phyloP scores from a whole-genome alignment of 345 rosid genomes.

The Lepidium africanum region DNA sequence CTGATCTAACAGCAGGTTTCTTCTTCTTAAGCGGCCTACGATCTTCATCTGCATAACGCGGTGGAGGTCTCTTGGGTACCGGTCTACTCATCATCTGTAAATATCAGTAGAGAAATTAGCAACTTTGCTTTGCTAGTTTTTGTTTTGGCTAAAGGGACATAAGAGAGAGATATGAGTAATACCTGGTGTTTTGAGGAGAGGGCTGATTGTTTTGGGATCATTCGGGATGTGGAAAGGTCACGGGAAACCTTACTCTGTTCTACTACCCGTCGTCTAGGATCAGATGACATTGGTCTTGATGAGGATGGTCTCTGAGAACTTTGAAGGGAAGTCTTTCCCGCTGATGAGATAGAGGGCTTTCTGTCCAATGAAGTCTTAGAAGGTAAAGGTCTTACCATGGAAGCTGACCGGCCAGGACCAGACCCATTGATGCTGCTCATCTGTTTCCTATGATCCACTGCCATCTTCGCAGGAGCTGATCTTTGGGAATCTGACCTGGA shows the following conservation, averaged over 20 bases:
- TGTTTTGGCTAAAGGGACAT: neutral
- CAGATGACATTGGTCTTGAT: constrained; percentile 39
- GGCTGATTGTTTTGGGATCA: constrained; percentile 36
- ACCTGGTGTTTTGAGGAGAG: constrained; percentile 49
- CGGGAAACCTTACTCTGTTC: constrained; percentile 44
- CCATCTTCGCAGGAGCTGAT: constrained; percentile 33
- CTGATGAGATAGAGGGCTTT: constrained; percentile 30
- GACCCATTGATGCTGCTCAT: constrained; percentile 35
- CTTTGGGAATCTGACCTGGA: constrained; percentile 34
- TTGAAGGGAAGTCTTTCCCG: constrained; percentile 31
- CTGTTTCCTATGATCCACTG: constrained; percentile 47
- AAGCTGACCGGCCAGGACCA: constrained; percentile 50
- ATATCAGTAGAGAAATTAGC: neutral
- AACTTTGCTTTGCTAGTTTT: neutral
- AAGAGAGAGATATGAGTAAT: neutral
- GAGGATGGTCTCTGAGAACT: constrained; percentile 34
- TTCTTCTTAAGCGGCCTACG: constrained; percentile 50
- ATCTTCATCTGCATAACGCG: constrained; percentile 30
- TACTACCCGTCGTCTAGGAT: constrained; percentile 33
- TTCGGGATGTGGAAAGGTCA: constrained; percentile 32
- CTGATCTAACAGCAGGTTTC: constrained; percentile 35
- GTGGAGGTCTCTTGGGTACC: constrained; percentile 32
- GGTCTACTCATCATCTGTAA: constrained; percentile 45
- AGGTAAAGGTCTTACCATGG: constrained; percentile 34
- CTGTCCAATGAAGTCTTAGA: constrained; percentile 36